Evolutionary conservation across 2,329 filamentous ascomycete genomes (phyloP).

Genomic region (Phialocephala subalpina): DNA sequence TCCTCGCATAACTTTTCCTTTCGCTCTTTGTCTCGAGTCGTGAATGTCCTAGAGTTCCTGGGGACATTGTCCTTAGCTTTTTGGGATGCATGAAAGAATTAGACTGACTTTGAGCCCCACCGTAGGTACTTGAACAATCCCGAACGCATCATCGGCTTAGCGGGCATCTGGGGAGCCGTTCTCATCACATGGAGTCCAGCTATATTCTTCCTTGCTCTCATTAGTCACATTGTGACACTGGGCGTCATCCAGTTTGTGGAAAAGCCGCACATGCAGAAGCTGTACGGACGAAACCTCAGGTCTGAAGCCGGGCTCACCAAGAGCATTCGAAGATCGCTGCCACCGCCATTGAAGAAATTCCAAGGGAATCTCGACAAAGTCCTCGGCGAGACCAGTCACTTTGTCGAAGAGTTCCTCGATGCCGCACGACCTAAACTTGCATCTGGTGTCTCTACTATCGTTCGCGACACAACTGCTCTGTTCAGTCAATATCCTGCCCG

Average conservation of each 20-base stretch:
- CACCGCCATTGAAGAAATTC: slow-evolving; percentile 82
- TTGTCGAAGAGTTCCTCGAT: slow-evolving; percentile 91
- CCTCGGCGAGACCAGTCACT: slow-evolving; percentile 84
- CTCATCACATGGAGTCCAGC: slow-evolving; percentile 90
- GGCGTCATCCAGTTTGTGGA: slow-evolving; percentile 93
- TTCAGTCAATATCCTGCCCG: slow-evolving; percentile 91
- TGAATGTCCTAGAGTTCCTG: too few relatives aligned
- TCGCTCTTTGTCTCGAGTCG: too few relatives aligned
- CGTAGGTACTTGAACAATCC: slow-evolving; percentile 87
- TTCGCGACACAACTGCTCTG: slow-evolving; percentile 85
- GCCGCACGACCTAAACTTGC: slow-evolving; percentile 85
- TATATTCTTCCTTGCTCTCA: slow-evolving; percentile 85
- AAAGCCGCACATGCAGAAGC: slow-evolving; percentile 96
- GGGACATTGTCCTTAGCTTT: too few relatives aligned
- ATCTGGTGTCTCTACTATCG: slow-evolving; percentile 84
- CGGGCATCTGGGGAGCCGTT: slow-evolving; percentile 94
- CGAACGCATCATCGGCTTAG: slow-evolving; percentile 90
- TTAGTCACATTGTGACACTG: slow-evolving; percentile 86
- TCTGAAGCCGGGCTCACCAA: slow-evolving; percentile 90
- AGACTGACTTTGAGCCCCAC: too few relatives aligned
- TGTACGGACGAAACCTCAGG: slow-evolving; percentile 86
- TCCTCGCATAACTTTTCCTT: too few relatives aligned
- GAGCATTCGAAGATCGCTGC: slow-evolving; percentile 86
- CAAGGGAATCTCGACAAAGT: slow-evolving; percentile 89
- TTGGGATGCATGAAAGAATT: too few relatives aligned